Evolutionary conservation across 306 rosid genomes (phyloP).

Genomic region (Luffa aegyptiaca): DNA sequence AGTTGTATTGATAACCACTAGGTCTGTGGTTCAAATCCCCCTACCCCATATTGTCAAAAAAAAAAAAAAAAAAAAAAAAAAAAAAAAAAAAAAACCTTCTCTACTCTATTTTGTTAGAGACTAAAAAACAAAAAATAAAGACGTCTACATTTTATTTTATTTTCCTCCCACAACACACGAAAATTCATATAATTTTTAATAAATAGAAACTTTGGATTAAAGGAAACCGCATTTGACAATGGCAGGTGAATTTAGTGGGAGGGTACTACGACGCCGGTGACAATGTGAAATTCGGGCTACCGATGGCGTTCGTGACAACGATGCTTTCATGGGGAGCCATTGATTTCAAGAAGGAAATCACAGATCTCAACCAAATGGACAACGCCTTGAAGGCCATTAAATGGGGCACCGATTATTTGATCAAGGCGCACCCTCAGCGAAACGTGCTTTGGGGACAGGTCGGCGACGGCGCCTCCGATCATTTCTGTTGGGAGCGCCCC

Average conservation of each 20-base stretch:
- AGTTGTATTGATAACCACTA: no score
- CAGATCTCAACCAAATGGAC: conserved; percentile 44
- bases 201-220: neutral
- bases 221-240: no score
- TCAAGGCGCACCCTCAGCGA: conserved; percentile 73
- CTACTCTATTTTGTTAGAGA: no score
- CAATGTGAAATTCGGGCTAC: conserved; percentile 83
- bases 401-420: conserved; percentile 82
- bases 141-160: neutral
- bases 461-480: conserved; percentile 85
- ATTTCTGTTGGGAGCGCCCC: conserved; percentile 81
- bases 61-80: no score
- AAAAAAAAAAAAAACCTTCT: no score
- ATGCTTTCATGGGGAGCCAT: conserved; percentile 83
- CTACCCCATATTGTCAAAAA: no score
- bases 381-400: conserved; percentile 53
- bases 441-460: conserved; percentile 94
- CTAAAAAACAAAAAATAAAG: no score
- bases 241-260: conserved; percentile 72
- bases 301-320: conserved; percentile 74
- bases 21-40: no score
- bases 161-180: neutral
- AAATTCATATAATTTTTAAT: neutral
- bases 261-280: conserved; percentile 97
- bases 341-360: conserved; percentile 59